Evolutionary conservation across 805 yeast genomes (phyloP).

Genomic region (Scheffersomyces ergatensis): DNA sequence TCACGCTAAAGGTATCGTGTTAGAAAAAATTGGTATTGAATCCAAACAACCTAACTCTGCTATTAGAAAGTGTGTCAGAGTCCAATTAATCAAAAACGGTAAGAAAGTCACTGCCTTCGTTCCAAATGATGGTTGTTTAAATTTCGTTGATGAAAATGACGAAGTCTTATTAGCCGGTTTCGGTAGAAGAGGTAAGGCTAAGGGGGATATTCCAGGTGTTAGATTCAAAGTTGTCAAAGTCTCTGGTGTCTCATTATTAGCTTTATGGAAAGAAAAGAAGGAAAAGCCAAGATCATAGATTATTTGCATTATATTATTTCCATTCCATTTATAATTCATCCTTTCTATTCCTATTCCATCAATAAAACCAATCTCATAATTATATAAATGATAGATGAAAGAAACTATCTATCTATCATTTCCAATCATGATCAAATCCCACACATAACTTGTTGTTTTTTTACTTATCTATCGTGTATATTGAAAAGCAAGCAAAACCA

Average conservation of each 20-base stretch:
- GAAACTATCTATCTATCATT: no score
- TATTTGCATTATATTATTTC: no score
- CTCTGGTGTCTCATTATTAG: conserved; percentile 99
- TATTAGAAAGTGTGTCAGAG: conserved; percentile 99
- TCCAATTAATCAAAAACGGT: conserved; percentile 99
- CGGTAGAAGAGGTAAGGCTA: conserved; percentile 99
- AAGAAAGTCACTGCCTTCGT: conserved; percentile 99
- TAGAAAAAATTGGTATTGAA: conserved; percentile 99
- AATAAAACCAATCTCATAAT: no score
- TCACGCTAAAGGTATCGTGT: conserved; percentile 99
- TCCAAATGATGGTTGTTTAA: conserved; percentile 99
- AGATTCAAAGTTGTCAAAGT: conserved; percentile 99
- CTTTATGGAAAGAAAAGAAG: conserved; percentile 99
- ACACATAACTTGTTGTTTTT: no score
- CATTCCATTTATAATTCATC: no score
- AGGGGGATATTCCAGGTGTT: conserved; percentile 99
- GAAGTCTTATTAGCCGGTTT: conserved; percentile 99
- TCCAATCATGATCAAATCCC: no score
- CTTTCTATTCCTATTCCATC: no score
- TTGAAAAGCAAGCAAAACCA: no score
- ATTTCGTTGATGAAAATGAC: conserved; percentile 99
- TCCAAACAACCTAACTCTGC: conserved; percentile 99
- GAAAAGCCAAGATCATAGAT: conserved; percentile 99
- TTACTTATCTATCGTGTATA: no score
- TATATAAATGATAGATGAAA: no score